Percentiles rank a stretch among this genome's conserved stretches.
phyloP scores from a whole-genome alignment of 495 filamentous ascomycete genomes.

The Endocarpon pusillum region DNA sequence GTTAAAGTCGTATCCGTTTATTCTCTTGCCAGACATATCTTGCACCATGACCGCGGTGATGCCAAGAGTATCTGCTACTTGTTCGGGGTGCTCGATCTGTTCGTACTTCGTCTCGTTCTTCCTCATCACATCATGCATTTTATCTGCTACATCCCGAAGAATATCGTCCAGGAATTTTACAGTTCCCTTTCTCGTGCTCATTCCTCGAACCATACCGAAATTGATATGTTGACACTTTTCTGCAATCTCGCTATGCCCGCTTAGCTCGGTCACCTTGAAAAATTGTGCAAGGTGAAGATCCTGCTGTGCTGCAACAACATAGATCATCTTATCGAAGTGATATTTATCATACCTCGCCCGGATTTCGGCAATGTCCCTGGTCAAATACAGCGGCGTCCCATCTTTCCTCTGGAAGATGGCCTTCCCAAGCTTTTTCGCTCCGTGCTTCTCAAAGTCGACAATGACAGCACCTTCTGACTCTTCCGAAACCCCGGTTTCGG shows the following conservation, averaged over 20 bases:
- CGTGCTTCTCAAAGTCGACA: constrained; percentile 69
- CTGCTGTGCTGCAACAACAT: constrained; percentile 54
- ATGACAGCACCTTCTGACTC: constrained; percentile 78
- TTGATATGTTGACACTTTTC: constrained; percentile 51
- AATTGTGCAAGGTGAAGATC: constrained; percentile 56
- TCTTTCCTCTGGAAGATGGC: constrained; percentile 51
- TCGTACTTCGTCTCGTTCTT: constrained; percentile 46
- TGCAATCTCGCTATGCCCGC: constrained; percentile 44
- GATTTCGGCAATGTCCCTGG: constrained; percentile 54
- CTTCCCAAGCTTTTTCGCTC: constrained; percentile 48
- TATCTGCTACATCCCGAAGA: constrained; percentile 41
- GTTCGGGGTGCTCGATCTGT: constrained; percentile 43
- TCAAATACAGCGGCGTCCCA: constrained; percentile 52
- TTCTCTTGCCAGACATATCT: constrained; percentile 50
- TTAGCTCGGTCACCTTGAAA: constrained; percentile 52
- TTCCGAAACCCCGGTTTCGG: constrained; percentile 60
- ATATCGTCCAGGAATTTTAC: constrained; percentile 58
- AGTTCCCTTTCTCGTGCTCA: constrained; percentile 52
- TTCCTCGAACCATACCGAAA: constrained; percentile 57
- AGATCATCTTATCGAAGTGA: constrained; percentile 61
- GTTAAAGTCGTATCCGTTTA: constrained; percentile 53
- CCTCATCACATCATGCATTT: constrained; percentile 59
- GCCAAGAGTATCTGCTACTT: constrained; percentile 37
- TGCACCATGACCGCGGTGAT: constrained; percentile 59
- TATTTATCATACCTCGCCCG: constrained; percentile 43